phyloP scores from a whole-genome alignment of 306 rosid genomes.

The Cyclanthera cordifolia region DNA sequence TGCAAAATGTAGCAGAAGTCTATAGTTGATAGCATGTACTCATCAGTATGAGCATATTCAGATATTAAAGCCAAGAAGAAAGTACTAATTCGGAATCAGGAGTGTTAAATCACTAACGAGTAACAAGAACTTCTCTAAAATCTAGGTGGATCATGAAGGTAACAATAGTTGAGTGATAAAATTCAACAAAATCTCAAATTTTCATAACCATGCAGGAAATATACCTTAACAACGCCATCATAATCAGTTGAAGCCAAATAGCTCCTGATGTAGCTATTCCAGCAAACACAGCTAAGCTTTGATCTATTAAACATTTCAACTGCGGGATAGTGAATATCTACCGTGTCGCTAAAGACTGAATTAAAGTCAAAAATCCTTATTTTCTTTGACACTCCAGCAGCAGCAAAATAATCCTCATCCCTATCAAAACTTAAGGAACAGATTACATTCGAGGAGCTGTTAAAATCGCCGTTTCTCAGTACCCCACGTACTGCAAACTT shows the following conservation, averaged over 20 bases:
- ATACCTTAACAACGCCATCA: constrained; percentile 73
- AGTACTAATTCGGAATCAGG: not conserved
- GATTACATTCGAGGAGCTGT: constrained; percentile 57
- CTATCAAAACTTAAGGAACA: constrained; percentile 93
- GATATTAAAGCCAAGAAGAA: not conserved
- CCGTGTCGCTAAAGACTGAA: constrained; percentile 58
- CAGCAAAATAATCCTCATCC: constrained; percentile 80
- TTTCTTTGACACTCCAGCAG: constrained; percentile 94
- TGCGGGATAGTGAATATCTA: constrained; percentile 81
- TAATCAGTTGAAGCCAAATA: constrained; percentile 91
- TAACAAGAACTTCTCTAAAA: constrained; percentile 1
- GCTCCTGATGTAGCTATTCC: constrained; percentile 86
- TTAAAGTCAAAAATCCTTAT: constrained; percentile 71
- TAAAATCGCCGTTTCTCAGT: constrained; percentile 74
- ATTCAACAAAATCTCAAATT: too few species aligned
- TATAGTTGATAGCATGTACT: not conserved
- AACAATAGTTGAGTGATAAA: not conserved
- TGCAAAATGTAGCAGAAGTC: not conserved
- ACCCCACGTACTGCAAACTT: constrained; percentile 77
- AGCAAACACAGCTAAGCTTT: constrained; percentile 80
- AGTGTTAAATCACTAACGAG: not conserved
- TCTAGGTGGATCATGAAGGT: not conserved
- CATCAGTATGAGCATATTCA: not conserved
- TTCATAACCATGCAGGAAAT: too few species aligned
- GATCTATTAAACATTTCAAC: constrained; percentile 75